Percentiles rank a stretch among this genome's conserved stretches.
Evolutionary conservation across 2,329 filamentous ascomycete species (phyloP).

Genomic region (Penicillium expansum): DNA sequence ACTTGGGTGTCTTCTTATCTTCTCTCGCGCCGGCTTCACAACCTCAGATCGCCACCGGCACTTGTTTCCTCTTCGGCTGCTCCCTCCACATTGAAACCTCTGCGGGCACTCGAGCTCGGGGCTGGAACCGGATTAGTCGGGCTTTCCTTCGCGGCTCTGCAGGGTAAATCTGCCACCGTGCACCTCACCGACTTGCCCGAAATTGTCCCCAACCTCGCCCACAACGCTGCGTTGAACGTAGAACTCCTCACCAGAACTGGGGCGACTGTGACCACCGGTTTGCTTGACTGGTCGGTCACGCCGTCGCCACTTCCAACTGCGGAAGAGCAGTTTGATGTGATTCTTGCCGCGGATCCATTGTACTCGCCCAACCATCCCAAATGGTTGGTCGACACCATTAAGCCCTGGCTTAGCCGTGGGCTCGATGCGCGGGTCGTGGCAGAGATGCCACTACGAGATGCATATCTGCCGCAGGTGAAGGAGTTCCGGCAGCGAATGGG

Average conservation of each 20-base stretch:
- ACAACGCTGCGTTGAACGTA: constrained; percentile 67
- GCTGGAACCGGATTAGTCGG: constrained; percentile 91
- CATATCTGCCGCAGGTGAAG: constrained; percentile 60
- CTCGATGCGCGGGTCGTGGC: constrained; percentile 65
- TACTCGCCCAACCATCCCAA: constrained; percentile 81
- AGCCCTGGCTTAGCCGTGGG: constrained; percentile 61
- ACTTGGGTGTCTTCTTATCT: constrained; percentile 93
- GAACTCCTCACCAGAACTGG: constrained; percentile 54
- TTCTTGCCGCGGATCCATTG: constrained; percentile 81
- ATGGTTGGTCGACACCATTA: constrained; percentile 69
- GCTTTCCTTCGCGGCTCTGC: constrained; percentile 73
- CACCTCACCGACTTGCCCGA: constrained; percentile 76
- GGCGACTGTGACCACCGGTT: constrained; percentile 60
- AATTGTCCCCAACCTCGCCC: constrained; percentile 78
- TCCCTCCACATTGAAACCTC: constrained; percentile 17
- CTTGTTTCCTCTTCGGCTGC: constrained; percentile 31
- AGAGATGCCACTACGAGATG: constrained; percentile 76
- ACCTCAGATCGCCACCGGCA: constrained; percentile 31
- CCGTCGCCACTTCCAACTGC: constrained; percentile 28
- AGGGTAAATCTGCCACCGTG: constrained; percentile 56
- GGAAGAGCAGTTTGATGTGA: constrained; percentile 55
- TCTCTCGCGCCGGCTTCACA: constrained; percentile 67
- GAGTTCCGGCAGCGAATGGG: constrained; percentile 63
- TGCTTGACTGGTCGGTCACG: constrained; percentile 66
- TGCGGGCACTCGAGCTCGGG: constrained; percentile 70